Percentiles rank a stretch among this genome's conserved stretches.
phyloP scores from a whole-genome alignment of 257 asterid species.

The Solanum bukasovii region DNA sequence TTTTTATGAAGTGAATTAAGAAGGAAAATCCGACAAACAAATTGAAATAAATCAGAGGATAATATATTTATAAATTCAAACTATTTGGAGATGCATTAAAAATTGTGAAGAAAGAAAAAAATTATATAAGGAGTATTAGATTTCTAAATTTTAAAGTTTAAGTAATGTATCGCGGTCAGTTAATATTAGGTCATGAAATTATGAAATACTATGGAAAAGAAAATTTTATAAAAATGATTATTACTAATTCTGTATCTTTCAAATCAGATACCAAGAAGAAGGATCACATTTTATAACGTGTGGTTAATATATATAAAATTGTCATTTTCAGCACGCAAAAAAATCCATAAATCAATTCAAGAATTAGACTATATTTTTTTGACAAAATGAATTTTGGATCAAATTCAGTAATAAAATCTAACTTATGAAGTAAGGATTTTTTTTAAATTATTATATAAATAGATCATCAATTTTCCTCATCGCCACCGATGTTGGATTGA shows the following conservation, averaged over 20 bases:
- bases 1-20: too few species aligned
- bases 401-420: neutral
- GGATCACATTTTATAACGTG: neutral
- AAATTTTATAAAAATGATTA: neutral
- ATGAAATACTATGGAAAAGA: neutral
- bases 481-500: neutral
- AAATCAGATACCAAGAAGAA: neutral
- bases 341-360: too few species aligned
- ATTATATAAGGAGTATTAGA: neutral
- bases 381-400: too few species aligned
- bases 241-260: neutral
- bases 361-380: neutral
- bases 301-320: neutral
- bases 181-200: neutral
- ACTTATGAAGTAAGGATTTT: too few species aligned
- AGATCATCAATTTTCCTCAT: neutral
- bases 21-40: too few species aligned
- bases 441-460: too few species aligned
- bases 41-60: too few species aligned
- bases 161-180: too few species aligned
- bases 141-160: neutral
- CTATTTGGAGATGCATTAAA: neutral
- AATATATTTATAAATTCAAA: neutral
- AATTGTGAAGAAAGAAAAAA: neutral
- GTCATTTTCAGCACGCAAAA: neutral